Conservation (phyloP, 140 eudicot species). For the Anethum foeniculum region DNA sequence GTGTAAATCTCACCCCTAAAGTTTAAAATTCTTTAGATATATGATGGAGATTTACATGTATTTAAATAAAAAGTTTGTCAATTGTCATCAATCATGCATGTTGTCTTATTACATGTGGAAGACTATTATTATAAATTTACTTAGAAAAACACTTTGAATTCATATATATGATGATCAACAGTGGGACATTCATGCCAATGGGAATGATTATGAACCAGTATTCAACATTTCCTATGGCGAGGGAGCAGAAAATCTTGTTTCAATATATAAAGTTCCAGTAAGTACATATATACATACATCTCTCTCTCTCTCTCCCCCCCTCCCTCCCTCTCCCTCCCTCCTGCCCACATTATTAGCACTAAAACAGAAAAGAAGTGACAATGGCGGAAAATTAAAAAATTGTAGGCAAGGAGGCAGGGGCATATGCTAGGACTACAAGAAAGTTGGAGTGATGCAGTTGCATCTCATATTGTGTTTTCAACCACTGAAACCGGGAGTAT, state of each 20-base stretch:
- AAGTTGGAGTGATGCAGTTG: conserved; percentile 56
- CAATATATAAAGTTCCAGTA: conserved; percentile 25
- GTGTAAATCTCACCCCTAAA: no score
- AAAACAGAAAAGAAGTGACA: background rate
- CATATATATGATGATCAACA: background rate
- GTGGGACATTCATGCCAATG: background rate
- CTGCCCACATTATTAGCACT: background rate
- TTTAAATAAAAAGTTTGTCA: background rate
- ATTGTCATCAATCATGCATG: background rate
- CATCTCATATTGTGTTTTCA: conserved; percentile 46
- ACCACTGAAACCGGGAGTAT: conserved; percentile 44
- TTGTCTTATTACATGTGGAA: background rate
- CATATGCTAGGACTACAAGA: conserved; percentile 61
- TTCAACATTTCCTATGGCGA: conserved; percentile 52
- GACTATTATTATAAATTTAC: no score
- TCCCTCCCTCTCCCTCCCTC: no score
- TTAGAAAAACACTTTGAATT: no score
- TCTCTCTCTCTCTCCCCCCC: background rate
- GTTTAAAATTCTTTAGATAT: background rate
- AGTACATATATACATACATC: conserved; percentile 28
- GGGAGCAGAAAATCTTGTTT: conserved; percentile 50
- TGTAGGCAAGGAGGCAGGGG: conserved; percentile 39
- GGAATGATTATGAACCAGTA: background rate
- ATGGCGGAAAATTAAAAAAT: background rate
- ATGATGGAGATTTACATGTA: background rate